phyloP scores from a whole-genome alignment of 2,329 filamentous ascomycete genomes.

The Fusarium graminum region DNA sequence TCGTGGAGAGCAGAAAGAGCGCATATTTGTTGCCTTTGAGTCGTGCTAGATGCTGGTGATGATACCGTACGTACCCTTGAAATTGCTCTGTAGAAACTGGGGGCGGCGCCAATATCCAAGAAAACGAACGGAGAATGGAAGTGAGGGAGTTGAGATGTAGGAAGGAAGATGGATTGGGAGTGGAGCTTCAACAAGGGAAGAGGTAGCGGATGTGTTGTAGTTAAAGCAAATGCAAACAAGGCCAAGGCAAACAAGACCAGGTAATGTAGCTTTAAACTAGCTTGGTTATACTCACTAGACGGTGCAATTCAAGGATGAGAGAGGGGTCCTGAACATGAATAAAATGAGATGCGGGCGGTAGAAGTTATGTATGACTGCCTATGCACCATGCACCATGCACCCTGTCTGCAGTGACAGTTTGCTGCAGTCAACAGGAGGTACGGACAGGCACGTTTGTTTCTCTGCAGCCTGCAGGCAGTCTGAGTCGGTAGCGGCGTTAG shows the following conservation, averaged over 20 bases:
- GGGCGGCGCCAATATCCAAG: slow-evolving; percentile 43
- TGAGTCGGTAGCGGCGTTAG: slow-evolving; percentile 43
- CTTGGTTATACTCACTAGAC: slow-evolving; percentile 38
- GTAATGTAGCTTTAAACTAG: slow-evolving; percentile 24
- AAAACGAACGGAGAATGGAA: slow-evolving; percentile 25
- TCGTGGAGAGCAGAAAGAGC: slow-evolving; percentile 20
- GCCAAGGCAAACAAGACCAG: slow-evolving; percentile 10
- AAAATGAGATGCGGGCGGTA: slow-evolving; percentile 40
- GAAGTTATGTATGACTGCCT: slow-evolving; percentile 42
- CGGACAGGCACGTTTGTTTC: slow-evolving; percentile 43
- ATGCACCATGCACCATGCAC: slow-evolving; percentile 38
- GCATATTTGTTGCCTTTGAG: slow-evolving; percentile 30
- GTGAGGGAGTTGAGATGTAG: slow-evolving; percentile 31
- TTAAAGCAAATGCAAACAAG: slow-evolving; percentile 25
- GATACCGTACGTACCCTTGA: slow-evolving; percentile 7
- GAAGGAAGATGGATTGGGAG: slow-evolving; percentile 31
- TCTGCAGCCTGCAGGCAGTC: slow-evolving; percentile 28
- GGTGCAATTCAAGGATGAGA: slow-evolving; percentile 35
- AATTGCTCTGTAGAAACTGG: slow-evolving; percentile 25
- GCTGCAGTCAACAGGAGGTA: slow-evolving; percentile 29
- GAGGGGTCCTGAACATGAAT: slow-evolving; percentile 42
- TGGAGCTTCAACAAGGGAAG: slow-evolving; percentile 29
- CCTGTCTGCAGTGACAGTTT: slow-evolving; percentile 10
- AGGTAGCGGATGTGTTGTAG: slow-evolving; percentile 31
- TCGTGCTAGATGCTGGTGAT: slow-evolving; percentile 7